phyloP scores from a whole-genome alignment of 2,329 filamentous ascomycete genomes.

The Cryphonectria nitschkei region DNA sequence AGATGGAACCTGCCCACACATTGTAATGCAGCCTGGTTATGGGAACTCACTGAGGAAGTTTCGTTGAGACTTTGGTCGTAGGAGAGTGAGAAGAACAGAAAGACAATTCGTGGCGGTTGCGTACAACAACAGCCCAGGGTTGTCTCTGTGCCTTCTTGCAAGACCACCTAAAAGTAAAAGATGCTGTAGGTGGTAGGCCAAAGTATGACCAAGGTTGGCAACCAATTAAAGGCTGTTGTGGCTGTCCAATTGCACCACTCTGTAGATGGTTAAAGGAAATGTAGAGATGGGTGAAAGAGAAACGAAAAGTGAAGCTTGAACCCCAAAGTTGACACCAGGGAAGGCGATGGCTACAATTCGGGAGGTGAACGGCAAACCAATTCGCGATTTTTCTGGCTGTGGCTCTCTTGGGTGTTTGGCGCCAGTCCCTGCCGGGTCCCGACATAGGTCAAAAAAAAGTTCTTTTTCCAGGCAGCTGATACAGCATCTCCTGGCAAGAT shows the following conservation, averaged over 20 bases:
- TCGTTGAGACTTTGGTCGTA: neutral
- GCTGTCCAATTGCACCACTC: neutral
- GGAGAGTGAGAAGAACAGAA: neutral
- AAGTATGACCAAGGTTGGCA: neutral
- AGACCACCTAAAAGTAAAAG: neutral
- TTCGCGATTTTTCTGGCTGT: constrained; percentile 10
- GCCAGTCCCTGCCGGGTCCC: constrained; percentile 3
- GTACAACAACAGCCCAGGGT: neutral
- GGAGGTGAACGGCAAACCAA: neutral
- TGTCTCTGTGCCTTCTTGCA: neutral
- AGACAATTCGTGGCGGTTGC: neutral
- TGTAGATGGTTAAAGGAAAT: neutral
- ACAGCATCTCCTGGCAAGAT: neutral
- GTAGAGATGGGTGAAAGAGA: neutral
- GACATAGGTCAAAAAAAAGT: neutral
- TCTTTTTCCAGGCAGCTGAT: constrained; percentile 5
- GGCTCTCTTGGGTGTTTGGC: neutral
- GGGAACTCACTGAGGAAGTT: constrained; percentile 1
- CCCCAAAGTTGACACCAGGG: neutral
- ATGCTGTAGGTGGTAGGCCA: neutral
- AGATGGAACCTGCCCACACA: too few species aligned
- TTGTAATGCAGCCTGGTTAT: neutral
- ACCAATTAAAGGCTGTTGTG: neutral
- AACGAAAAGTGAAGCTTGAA: neutral
- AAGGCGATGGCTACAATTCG: neutral